A percentile compares a stretch with the other conserved stretches of the same genome.
These are phyloP conservation scores for Eutrema salsugineum DNA, from an alignment of 441 rosid genomes.

Conservation along the genomic window DNA sequence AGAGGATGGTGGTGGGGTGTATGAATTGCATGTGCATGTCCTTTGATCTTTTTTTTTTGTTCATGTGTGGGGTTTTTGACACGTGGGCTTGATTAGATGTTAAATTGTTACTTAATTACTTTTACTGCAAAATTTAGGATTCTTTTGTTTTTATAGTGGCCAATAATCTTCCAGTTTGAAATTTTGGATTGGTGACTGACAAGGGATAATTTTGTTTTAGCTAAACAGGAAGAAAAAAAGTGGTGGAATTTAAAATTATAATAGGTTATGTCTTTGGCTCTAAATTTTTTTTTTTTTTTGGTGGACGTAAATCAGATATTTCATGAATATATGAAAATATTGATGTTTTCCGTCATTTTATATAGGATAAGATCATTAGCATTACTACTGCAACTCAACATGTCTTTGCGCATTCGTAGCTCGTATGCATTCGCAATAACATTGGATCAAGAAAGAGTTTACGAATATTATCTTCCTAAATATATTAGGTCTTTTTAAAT, in stretches of 20 bases:
- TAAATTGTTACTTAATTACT: not conserved
- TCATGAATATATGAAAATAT: no score
- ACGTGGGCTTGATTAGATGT: constrained; percentile 29
- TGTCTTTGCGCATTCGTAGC: no score
- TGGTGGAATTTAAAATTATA: not conserved
- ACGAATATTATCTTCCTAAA: not conserved
- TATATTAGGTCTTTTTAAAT: not conserved
- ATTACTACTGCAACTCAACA: no score
- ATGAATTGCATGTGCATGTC: constrained; percentile 32
- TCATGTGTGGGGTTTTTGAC: constrained; percentile 30
- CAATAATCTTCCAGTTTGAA: not conserved
- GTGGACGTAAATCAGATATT: no score
- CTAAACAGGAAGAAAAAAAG: not conserved
- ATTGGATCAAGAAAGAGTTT: no score
- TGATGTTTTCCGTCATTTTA: no score
- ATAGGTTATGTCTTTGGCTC: no score
- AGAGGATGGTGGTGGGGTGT: constrained; percentile 26
- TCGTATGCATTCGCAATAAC: no score
- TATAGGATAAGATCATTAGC: no score
- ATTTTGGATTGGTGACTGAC: not conserved
- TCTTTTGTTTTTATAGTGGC: not conserved
- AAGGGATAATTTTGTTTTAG: not conserved
- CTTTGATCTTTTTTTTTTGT: constrained; percentile 12
- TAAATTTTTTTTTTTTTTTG: no score
- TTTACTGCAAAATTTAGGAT: not conserved